Conservation (phyloP, 495 filamentous ascomycete genomes). For the Halenospora varia region DNA sequence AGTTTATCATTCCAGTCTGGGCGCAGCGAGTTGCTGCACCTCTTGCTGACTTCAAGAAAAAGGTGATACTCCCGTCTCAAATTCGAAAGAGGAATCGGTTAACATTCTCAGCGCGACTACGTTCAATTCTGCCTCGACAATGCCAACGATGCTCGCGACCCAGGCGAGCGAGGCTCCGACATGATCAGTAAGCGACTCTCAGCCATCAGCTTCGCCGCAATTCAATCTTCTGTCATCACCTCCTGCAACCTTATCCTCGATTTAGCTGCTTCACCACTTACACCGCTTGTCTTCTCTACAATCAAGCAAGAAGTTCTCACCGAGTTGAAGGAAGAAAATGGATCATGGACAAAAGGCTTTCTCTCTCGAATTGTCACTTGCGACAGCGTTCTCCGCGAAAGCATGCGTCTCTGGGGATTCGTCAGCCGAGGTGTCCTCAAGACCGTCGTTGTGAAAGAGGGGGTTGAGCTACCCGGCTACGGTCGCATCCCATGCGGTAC, state of each 20-base stretch:
- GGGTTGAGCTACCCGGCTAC: constrained; percentile 30
- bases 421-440: constrained; percentile 36
- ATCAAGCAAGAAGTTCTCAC: constrained; percentile 1
- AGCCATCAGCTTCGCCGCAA: constrained; percentile 40
- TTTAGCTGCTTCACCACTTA: background rate
- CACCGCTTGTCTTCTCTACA: background rate
- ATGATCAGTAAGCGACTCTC: constrained; percentile 34
- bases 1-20: constrained; percentile 30
- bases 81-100: too few relatives aligned
- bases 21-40: constrained; percentile 19
- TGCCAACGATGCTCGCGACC: constrained; percentile 25
- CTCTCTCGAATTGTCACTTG: constrained; percentile 36
- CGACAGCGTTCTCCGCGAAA: constrained; percentile 40
- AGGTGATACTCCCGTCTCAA: background rate
- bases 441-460: constrained; percentile 34
- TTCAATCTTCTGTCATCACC: constrained; percentile 45
- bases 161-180: constrained; percentile 23
- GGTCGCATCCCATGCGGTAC: constrained; percentile 33
- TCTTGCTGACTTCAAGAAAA: background rate
- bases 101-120: constrained; percentile 38
- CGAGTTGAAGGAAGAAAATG: constrained; percentile 4
- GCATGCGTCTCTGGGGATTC: constrained; percentile 37
- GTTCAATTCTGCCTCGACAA: constrained; percentile 35
- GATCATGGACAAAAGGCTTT: constrained; percentile 38
- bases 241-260: constrained; percentile 42